Conservation (phyloP, 306 rosid genomes). For the Sphenostylis stenocarpa region DNA sequence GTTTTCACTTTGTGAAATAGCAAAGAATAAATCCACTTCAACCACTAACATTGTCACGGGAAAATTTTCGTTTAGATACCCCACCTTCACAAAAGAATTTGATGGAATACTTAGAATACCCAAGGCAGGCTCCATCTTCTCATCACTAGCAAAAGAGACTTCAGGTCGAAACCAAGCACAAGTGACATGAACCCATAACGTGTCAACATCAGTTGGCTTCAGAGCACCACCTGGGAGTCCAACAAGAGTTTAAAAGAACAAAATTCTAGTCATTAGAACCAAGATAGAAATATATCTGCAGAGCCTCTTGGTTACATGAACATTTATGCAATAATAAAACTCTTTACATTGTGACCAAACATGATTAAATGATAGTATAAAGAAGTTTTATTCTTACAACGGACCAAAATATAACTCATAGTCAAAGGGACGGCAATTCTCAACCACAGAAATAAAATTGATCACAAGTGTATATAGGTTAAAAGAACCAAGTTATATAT, state of each 20-base stretch:
- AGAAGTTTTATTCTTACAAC: neutral
- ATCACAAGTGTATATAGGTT: neutral
- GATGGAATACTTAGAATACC: constrained; percentile 98
- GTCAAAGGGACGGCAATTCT: constrained; percentile 1
- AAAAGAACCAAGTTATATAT: constrained; percentile 6
- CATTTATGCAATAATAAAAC: constrained; percentile 1
- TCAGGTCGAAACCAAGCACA: constrained; percentile 99
- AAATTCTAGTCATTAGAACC: constrained; percentile 22
- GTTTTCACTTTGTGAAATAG: neutral
- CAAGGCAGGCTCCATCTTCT: constrained; percentile 98
- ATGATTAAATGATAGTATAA: neutral
- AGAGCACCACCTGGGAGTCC: constrained; percentile 86
- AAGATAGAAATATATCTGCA: constrained; percentile 12
- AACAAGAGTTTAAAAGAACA: constrained; percentile 29
- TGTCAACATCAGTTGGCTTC: constrained; percentile 92
- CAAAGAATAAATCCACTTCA: constrained; percentile 19
- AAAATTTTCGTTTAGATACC: constrained; percentile 16
- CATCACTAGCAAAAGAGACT: constrained; percentile 95
- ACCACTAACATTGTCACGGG: neutral
- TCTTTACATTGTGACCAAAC: neutral
- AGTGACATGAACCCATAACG: constrained; percentile 97
- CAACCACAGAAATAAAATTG: constrained; percentile 12
- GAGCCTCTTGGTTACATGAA: constrained; percentile 25
- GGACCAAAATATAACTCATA: neutral
- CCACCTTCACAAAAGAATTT: constrained; percentile 96